Evolutionary conservation across 164 flowering plant species (phyloP).

Genomic region (Tinospora cordifolia): DNA sequence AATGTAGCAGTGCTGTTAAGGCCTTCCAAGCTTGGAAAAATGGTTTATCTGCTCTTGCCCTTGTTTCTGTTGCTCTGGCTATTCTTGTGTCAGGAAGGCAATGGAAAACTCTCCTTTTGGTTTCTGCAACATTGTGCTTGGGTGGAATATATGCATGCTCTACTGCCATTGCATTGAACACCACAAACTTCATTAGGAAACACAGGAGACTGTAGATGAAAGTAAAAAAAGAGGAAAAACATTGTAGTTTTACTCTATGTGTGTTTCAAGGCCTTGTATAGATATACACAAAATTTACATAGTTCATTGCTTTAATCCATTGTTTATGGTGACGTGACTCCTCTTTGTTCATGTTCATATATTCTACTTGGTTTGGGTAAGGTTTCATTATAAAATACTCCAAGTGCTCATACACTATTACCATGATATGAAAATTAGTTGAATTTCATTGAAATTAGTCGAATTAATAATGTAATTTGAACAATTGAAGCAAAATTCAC

Average conservation of each 20-base stretch:
- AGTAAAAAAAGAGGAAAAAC: neutral
- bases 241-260: neutral
- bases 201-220: conserved; percentile 62
- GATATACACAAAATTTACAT: neutral
- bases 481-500: too few species aligned
- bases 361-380: too few species aligned
- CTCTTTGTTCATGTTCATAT: too few species aligned
- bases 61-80: conserved; percentile 50
- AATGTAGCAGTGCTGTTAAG: conserved; percentile 49
- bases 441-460: too few species aligned
- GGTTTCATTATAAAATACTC: too few species aligned
- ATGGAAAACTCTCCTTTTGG: conserved; percentile 64
- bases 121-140: conserved; percentile 39
- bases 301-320: neutral
- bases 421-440: too few species aligned
- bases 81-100: conserved; percentile 64
- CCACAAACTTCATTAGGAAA: conserved; percentile 75
- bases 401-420: too few species aligned
- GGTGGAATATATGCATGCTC: conserved; percentile 60
- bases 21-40: conserved; percentile 63
- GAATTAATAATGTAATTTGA: too few species aligned
- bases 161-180: conserved; percentile 57
- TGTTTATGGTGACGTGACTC: too few species aligned
- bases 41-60: conserved; percentile 39
- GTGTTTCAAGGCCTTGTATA: neutral